Conservation (phyloP, 2,329 filamentous ascomycete genomes). For the Paecilomyces fulvus region DNA sequence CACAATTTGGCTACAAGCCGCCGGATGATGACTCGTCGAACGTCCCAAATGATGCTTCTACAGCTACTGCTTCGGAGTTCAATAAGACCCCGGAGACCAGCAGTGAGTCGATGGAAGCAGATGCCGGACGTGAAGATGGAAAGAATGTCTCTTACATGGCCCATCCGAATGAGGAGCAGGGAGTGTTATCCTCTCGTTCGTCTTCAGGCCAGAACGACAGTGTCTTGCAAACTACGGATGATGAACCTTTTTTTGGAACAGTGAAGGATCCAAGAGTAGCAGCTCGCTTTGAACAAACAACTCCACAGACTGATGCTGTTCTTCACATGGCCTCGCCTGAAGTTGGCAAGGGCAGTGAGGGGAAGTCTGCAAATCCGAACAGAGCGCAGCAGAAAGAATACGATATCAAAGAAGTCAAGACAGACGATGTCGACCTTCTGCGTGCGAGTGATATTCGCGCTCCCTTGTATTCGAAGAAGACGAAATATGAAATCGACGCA, state of each 20-base stretch:
- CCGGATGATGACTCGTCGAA: background rate
- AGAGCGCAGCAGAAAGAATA: constrained; percentile 1
- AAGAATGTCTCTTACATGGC: background rate
- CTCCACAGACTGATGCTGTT: background rate
- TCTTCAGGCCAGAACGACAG: background rate
- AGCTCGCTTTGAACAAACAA: background rate
- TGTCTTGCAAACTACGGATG: background rate
- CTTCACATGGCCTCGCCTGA: background rate
- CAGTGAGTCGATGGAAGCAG: background rate
- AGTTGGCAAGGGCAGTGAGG: background rate
- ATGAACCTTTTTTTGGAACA: background rate
- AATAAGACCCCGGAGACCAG: background rate
- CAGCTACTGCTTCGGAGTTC: background rate
- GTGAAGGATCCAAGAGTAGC: background rate
- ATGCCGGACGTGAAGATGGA: background rate
- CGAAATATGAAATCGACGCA: constrained; percentile 12
- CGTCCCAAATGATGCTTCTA: background rate
- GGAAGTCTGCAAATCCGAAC: background rate
- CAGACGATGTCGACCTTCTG: constrained; percentile 25
- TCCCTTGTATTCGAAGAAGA: constrained; percentile 14
- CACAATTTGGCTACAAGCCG: background rate
- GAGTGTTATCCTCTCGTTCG: background rate
- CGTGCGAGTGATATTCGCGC: constrained; percentile 29
- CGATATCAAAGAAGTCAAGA: constrained; percentile 9
- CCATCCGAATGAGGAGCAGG: background rate